Evolutionary conservation across 768 basidiomycete species (phyloP).

Genomic region (Pisolithus sp.): DNA sequence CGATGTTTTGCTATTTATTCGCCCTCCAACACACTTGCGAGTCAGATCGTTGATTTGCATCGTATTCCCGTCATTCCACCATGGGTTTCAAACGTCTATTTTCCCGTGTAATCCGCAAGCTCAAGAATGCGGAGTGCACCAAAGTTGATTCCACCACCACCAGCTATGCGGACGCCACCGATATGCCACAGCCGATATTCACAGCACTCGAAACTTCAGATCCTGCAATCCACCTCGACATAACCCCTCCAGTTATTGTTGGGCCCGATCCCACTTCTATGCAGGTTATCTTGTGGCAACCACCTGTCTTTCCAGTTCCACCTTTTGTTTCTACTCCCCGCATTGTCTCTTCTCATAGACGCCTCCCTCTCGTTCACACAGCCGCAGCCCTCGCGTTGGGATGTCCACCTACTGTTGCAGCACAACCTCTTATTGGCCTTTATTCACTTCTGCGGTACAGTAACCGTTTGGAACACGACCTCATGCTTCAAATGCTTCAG

Average conservation of each 20-base stretch:
- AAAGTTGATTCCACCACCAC: background rate
- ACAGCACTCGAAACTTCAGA: background rate
- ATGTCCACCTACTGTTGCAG: background rate
- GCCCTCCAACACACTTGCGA: background rate
- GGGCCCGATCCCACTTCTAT: background rate
- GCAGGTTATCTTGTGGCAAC: conserved; percentile 1
- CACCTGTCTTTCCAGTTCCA: background rate
- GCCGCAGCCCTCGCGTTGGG: conserved; percentile 1
- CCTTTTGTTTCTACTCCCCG: background rate
- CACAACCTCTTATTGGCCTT: background rate
- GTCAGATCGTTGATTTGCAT: background rate
- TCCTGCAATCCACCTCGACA: background rate
- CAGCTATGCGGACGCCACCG: background rate
- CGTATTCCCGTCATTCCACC: background rate
- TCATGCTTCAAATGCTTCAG: background rate
- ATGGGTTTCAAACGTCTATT: background rate
- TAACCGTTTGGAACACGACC: background rate
- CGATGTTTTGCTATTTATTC: background rate
- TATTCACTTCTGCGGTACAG: background rate
- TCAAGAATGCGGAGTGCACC: background rate
- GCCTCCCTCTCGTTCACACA: background rate
- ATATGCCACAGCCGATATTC: background rate
- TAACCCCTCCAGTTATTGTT: background rate
- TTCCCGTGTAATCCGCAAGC: background rate
- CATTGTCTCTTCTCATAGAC: background rate